A percentile compares a stretch with the other conserved stretches of the same genome.
phyloP scores from a whole-genome alignment of 2,329 filamentous ascomycete species.

The Huntiella bhutanensis region DNA sequence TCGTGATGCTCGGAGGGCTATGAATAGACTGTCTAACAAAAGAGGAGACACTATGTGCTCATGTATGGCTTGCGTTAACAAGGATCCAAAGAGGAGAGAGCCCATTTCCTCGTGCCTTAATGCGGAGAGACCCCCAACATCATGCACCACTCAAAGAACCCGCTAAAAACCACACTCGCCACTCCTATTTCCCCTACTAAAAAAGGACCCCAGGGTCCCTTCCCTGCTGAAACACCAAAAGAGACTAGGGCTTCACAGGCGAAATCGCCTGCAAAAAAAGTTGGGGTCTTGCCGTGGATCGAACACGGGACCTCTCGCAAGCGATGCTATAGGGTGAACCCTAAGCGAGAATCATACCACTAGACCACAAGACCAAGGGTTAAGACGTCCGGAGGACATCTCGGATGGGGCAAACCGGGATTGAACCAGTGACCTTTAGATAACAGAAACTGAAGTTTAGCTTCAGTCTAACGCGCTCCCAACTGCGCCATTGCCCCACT shows the following conservation, averaged over 20 bases:
- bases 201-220: too few relatives aligned
- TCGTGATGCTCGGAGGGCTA: too few relatives aligned
- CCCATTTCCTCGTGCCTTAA: too few relatives aligned
- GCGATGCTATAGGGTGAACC: slow-evolving; percentile 22
- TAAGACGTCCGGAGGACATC: not conserved
- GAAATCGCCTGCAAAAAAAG: not conserved
- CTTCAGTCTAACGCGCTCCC: slow-evolving; percentile 11
- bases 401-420: slow-evolving; percentile 6
- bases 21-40: too few relatives aligned
- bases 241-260: not conserved
- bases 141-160: too few relatives aligned
- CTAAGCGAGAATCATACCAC: slow-evolving; percentile 57
- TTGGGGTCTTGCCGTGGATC: slow-evolving; percentile 13
- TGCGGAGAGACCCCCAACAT: too few relatives aligned
- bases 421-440: slow-evolving; percentile 10
- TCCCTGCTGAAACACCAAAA: too few relatives aligned
- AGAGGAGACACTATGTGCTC: too few relatives aligned
- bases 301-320: slow-evolving; percentile 15
- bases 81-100: too few relatives aligned
- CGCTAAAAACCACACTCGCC: too few relatives aligned
- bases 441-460: slow-evolving; percentile 8
- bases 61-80: too few relatives aligned
- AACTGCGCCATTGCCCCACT: slow-evolving; percentile 11
- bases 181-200: too few relatives aligned
- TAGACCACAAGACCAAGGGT: slow-evolving; percentile 31